Percentiles rank a stretch among this genome's conserved stretches.
Evolutionary conservation across 1,284 basidiomycete genomes (phyloP).

Genomic region (Cryptococcus amylolentus): DNA sequence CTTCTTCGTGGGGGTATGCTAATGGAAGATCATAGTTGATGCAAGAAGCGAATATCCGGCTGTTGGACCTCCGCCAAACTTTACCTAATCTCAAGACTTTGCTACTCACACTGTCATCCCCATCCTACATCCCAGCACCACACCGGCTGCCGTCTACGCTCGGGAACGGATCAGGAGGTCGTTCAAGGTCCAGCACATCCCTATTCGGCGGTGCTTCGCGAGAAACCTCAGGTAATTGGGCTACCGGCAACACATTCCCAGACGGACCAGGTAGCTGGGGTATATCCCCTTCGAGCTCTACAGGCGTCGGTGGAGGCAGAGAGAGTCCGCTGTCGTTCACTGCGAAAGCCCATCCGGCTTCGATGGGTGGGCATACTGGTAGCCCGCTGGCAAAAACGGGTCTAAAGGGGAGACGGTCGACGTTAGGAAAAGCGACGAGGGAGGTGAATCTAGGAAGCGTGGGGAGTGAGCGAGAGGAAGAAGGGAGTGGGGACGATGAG

Average conservation of each 20-base stretch:
- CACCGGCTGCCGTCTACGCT: background rate
- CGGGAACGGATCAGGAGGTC: background rate
- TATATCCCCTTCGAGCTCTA: background rate
- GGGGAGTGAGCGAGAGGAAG: background rate
- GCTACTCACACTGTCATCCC: slow-evolving; percentile 66
- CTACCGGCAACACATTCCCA: background rate
- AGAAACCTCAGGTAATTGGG: background rate
- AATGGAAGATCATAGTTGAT: slow-evolving; percentile 63
- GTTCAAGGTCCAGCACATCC: background rate
- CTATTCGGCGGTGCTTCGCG: background rate
- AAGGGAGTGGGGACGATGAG: background rate
- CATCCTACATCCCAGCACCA: slow-evolving; percentile 7
- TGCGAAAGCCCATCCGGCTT: background rate
- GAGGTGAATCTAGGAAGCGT: slow-evolving; percentile 4
- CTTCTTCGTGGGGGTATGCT: background rate
- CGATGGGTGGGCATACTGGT: background rate
- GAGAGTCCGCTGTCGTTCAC: background rate
- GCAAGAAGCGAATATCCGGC: slow-evolving; percentile 78
- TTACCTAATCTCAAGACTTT: slow-evolving; percentile 94
- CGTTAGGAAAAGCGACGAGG: background rate
- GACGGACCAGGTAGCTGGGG: background rate
- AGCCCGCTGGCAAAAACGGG: background rate
- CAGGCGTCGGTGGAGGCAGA: background rate
- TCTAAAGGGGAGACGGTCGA: background rate
- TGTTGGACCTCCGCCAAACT: slow-evolving; percentile 90